These are phyloP conservation scores for Neurospora tetraspora DNA, from an alignment of 495 filamentous ascomycete genomes.

Conservation along the genomic window DNA sequence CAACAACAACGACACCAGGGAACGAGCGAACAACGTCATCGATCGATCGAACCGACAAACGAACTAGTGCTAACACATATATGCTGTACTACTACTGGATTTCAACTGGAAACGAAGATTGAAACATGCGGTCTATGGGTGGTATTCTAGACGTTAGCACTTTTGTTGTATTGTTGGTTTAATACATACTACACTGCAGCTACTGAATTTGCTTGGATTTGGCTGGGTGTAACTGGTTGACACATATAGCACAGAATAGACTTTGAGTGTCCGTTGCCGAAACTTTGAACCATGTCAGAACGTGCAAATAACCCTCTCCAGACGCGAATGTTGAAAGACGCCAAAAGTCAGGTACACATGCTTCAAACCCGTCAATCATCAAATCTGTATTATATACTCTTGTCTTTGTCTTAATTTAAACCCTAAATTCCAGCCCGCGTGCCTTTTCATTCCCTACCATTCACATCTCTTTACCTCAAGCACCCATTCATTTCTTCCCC, in stretches of 20 bases:
- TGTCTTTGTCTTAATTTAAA: background rate
- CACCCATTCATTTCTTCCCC: constrained; percentile 47
- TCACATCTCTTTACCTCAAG: background rate
- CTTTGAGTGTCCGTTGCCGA: background rate
- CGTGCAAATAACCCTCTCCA: background rate
- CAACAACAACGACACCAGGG: background rate
- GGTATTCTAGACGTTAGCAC: background rate
- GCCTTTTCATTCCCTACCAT: background rate
- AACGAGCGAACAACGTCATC: background rate
- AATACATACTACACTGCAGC: background rate
- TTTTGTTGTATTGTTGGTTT: background rate
- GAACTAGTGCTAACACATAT: background rate
- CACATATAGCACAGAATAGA: background rate
- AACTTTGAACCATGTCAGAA: background rate
- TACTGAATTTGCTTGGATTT: background rate
- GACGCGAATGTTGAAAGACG: background rate
- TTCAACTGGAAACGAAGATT: background rate
- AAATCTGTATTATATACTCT: background rate
- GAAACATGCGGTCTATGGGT: background rate
- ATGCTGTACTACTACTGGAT: background rate
- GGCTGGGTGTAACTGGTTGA: background rate
- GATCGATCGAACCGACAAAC: background rate
- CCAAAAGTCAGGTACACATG: background rate
- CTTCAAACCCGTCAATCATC: background rate
- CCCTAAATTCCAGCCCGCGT: background rate